A percentile compares a stretch with the other conserved stretches of the same genome.
phyloP scores from a whole-genome alignment of 345 rosid species.

The Chamaenerion angustifolium region DNA sequence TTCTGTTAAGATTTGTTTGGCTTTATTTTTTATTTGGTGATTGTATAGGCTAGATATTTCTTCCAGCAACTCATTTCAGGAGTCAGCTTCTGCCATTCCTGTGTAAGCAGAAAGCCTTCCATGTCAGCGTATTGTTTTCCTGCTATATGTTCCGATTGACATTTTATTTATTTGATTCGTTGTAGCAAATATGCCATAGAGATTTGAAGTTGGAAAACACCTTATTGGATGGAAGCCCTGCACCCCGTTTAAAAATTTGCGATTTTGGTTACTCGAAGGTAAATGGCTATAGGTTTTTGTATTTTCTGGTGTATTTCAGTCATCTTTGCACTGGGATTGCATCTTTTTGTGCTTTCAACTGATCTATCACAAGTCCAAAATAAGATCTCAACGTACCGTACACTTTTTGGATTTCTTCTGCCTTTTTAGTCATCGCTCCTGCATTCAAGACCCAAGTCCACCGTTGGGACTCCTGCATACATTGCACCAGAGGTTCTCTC shows the following conservation, averaged over 20 bases:
- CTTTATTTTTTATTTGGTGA: background rate
- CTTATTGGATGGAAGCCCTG: conserved; percentile 77
- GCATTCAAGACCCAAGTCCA: conserved; percentile 43
- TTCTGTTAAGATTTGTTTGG: background rate
- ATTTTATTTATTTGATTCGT: background rate
- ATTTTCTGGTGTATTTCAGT: background rate
- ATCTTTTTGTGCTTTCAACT: background rate
- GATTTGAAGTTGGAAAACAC: conserved; percentile 81
- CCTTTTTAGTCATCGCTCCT: conserved; percentile 32
- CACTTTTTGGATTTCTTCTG: background rate
- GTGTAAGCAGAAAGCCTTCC: conserved; percentile 24
- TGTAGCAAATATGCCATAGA: conserved; percentile 65
- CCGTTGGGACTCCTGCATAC: conserved; percentile 47
- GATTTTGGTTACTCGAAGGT: conserved; percentile 85
- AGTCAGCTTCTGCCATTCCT: conserved; percentile 66
- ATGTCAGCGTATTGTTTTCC: background rate
- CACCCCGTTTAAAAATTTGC: conserved; percentile 73
- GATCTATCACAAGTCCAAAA: too few species aligned
- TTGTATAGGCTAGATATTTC: conserved; percentile 43
- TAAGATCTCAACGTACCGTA: background rate
- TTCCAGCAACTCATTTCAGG: conserved; percentile 87
- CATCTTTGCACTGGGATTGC: background rate
- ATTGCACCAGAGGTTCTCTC: conserved; percentile 47
- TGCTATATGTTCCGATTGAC: background rate
- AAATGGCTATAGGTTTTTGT: background rate